Base-by-base conservation (phyloP, 192 early-diverging fungal species). In the Ambispora gerdemannii region DNA sequence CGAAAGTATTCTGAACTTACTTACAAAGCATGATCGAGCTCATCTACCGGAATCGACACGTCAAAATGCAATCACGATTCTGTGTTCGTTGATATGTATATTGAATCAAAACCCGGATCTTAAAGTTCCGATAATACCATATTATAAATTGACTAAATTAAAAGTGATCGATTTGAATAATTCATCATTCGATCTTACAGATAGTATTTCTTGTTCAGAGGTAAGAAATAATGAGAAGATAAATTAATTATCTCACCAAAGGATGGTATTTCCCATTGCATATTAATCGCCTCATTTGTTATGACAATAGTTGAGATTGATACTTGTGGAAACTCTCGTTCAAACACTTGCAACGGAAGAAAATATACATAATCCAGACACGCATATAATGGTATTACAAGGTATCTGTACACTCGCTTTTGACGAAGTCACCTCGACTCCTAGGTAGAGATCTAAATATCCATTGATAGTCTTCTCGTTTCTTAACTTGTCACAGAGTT, bases 1-100 rank as follows among this genome's bases (percentile, higher is more conserved):
- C 43, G 79, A 76, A 15, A 82, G 86, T 28, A 85, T 92, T 47
- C 63, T 81, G 28, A 77, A 80, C 70, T 73, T 89, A 78, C 86
- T 91, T 79, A 49, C 36, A n/a, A 58, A 70, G 24, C 19, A 58
- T 22, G 20, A 47, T 17, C 50, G 49, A 63, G 72, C 1, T 30
- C n/a, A 28, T 55, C 36, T 81, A n/a, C 71, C 82, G 30, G 81
- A 82, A 68, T 33, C 66, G 24, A 72, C 72, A n/a, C 76, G 71
- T 20, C 78, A 88, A 35, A 72, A 69, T 47, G 78, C 76, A 3
- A 81, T 84, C 59, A 71, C 56, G 10, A 76, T 78, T 36, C 70
- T 83, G 17, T 70, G 71, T 25, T 79, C 79, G n/a, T 62, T 83
- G n/a, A 67, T 84, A 32, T 72, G 69, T 69, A 35, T 79, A 25